phyloP scores from a whole-genome alignment of 495 filamentous ascomycete genomes.

The Aspergillus diversus region DNA sequence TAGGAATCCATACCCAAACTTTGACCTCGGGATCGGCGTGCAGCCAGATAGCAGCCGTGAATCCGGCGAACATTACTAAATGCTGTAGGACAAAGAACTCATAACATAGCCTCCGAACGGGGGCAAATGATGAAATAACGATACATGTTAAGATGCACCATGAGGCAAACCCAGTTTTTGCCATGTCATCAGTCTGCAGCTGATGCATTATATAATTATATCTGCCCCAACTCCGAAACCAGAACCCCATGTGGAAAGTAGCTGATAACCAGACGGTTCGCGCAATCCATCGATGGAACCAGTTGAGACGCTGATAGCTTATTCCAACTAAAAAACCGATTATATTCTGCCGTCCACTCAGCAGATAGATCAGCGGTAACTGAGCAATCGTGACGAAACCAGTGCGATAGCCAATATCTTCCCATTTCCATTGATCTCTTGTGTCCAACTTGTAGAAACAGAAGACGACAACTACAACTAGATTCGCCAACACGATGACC shows the following conservation, averaged over 20 bases:
- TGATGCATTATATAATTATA: slow-evolving; percentile 65
- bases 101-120: slow-evolving; percentile 69
- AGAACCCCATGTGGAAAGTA: slow-evolving; percentile 75
- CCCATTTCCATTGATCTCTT: slow-evolving; percentile 54
- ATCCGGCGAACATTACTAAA: slow-evolving; percentile 65
- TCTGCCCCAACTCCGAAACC: slow-evolving; percentile 67
- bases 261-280: slow-evolving; percentile 74
- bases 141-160: slow-evolving; percentile 78
- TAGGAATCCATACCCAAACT: slow-evolving; percentile 70
- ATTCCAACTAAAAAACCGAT: slow-evolving; percentile 68
- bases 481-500: slow-evolving; percentile 42
- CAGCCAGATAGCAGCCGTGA: slow-evolving; percentile 64
- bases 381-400: slow-evolving; percentile 80
- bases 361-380: slow-evolving; percentile 77
- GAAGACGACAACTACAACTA: slow-evolving; percentile 43
- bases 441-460: slow-evolving; percentile 49
- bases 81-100: slow-evolving; percentile 86
- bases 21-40: slow-evolving; percentile 63
- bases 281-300: slow-evolving; percentile 82
- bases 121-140: slow-evolving; percentile 66
- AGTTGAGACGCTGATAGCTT: slow-evolving; percentile 77
- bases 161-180: slow-evolving; percentile 70
- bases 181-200: slow-evolving; percentile 64
- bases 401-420: slow-evolving; percentile 74
- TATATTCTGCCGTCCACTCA: slow-evolving; percentile 78